These are phyloP conservation scores for Boletus vermiculosoides DNA, from an alignment of 768 basidiomycete species.

Conservation along the genomic window DNA sequence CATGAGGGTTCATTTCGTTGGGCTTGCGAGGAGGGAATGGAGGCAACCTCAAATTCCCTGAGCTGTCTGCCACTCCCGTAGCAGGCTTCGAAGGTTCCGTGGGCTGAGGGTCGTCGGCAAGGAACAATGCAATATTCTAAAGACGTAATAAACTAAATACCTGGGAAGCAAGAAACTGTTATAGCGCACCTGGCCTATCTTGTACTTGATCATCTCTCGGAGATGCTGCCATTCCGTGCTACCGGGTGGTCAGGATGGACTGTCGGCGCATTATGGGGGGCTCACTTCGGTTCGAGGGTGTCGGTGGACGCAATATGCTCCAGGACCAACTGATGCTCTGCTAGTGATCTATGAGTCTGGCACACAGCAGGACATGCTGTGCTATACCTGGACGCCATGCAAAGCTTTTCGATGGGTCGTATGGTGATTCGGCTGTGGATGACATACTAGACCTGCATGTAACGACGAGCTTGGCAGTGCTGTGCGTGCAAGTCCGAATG, in stretches of 20 bases:
- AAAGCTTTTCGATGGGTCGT: constrained; percentile 30
- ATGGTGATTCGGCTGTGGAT: constrained; percentile 12
- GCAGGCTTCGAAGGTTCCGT: constrained; percentile 44
- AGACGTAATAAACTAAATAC: neutral
- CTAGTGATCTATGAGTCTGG: constrained; percentile 7
- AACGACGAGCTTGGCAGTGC: neutral
- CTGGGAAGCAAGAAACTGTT: neutral
- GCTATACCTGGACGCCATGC: constrained; percentile 54
- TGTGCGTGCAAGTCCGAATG: neutral
- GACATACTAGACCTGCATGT: constrained; percentile 15
- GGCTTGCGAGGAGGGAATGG: constrained; percentile 67
- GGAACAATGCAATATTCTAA: constrained; percentile 53
- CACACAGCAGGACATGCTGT: neutral
- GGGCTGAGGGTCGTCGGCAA: constrained; percentile 37
- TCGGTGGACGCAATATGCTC: constrained; percentile 66
- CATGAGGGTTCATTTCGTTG: constrained; percentile 48
- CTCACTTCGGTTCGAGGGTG: constrained; percentile 51
- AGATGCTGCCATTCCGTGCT: constrained; percentile 71
- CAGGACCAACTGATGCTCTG: constrained; percentile 60
- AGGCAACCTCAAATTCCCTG: constrained; percentile 66
- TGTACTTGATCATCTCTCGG: constrained; percentile 70
- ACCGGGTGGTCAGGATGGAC: constrained; percentile 17
- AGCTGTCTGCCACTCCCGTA: constrained; percentile 26
- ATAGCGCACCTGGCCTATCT: constrained; percentile 57
- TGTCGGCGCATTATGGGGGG: neutral